Evolutionary conservation across 2,329 filamentous ascomycete genomes (phyloP), one percentile per base, ranked within the genome.

Genomic region (Alternaria dauci): DNA sequence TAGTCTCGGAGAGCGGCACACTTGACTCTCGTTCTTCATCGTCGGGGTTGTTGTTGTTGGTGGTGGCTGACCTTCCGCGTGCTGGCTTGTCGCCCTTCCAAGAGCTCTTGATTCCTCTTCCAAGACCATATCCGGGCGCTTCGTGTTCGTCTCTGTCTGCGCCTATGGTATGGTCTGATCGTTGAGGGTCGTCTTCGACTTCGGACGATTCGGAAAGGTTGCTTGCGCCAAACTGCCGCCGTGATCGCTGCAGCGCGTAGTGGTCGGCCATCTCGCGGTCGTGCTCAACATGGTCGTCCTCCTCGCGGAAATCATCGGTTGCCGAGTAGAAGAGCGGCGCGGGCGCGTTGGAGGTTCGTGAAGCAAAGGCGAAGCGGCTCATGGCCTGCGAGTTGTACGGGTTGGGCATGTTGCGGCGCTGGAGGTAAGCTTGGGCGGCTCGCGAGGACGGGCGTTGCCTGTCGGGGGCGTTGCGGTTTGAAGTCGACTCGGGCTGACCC

Each of bases 241-340:
- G 87, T 67, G 94, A 98, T 69, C 91, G 87, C 78, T 98, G 94
- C 58, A 99, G 83, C 6, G 94, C 94, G 79, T 94, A 96, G 68
- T 95, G 89, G 79, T 98, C 95, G n/a, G 93, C 93, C 34, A 94
- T 92, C 75, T 98, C 94, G 55, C 93, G 85, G 71, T 96, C 92
- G 71, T 92, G 89, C 79, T 97, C 93, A 71, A 92, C 91, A 76
- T 95, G 94, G 63, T 98, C 94, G 65, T 97, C 94, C 74, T 96
- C 92, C 79, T 97, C 94, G 63, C 91, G 89, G 66, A 96, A 95
- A 74, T 96, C 93, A 77, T 97, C 93, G 16, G 93, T 87, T 5
- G 92, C 89, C 73, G 93, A 96, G 79, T 95, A 93, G 78, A 99
- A 98, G n/a, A 99, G 84, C 56, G 95, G 95, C 9, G 94, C 94